Conservation (phyloP, 306 rosid genomes). For the Biancaea sappan region DNA sequence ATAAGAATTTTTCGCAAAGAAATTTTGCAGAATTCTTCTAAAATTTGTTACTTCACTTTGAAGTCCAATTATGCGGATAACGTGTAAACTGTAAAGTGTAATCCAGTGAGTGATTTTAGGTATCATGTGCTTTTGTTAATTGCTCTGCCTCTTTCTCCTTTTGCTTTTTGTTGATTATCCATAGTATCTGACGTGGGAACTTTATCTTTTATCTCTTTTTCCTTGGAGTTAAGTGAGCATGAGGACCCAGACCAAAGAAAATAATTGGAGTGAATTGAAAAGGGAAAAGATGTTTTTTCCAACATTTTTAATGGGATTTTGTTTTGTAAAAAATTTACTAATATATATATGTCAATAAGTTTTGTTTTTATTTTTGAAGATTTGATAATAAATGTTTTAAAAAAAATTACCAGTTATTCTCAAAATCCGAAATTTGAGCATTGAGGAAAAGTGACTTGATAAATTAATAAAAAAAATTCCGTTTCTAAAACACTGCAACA, state of each 20-base stretch:
- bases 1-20: background rate
- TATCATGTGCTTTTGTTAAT: background rate
- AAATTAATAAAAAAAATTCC: too few relatives aligned
- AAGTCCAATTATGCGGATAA: slow-evolving; percentile 5
- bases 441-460: too few relatives aligned
- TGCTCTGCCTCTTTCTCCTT: background rate
- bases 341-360: too few relatives aligned
- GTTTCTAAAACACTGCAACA: too few relatives aligned
- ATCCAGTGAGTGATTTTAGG: slow-evolving; percentile 3
- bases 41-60: slow-evolving; percentile 26
- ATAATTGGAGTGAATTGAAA: background rate
- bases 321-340: too few relatives aligned
- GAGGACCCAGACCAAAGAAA: background rate
- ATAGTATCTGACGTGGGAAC: background rate
- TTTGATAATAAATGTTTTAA: too few relatives aligned
- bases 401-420: too few relatives aligned
- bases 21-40: background rate
- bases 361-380: too few relatives aligned
- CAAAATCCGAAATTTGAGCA: too few relatives aligned
- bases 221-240: background rate
- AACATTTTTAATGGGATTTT: too few relatives aligned
- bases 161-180: background rate
- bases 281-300: too few relatives aligned
- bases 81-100: slow-evolving; percentile 17
- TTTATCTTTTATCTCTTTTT: background rate